Conservation (phyloP, 2,329 filamentous ascomycete species). For the Fusarium goolgardi region DNA sequence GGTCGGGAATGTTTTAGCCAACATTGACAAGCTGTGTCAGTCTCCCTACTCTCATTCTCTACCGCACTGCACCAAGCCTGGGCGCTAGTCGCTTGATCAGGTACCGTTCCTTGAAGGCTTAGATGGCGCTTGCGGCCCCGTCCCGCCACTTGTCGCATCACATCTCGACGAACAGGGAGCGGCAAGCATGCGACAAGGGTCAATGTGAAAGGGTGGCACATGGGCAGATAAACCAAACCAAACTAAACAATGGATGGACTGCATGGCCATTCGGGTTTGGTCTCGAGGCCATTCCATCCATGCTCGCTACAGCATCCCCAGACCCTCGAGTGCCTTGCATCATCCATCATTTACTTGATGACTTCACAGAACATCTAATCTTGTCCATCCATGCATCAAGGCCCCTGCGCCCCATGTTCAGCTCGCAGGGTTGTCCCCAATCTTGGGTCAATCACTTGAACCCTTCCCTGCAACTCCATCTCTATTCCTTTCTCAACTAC, state of each 20-base stretch:
- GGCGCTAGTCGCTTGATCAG: constrained; percentile 41
- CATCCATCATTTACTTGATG: constrained; percentile 22
- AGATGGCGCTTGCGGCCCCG: constrained; percentile 47
- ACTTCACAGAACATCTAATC: constrained; percentile 35
- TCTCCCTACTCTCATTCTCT: constrained; percentile 1
- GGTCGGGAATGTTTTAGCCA: constrained; percentile 16
- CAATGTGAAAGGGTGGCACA: constrained; percentile 30
- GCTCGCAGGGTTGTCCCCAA: constrained; percentile 48
- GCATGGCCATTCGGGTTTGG: constrained; percentile 6
- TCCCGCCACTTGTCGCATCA: constrained; percentile 43
- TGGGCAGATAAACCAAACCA: constrained; percentile 19
- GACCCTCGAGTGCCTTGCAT: constrained; percentile 44
- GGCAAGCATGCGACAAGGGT: constrained; percentile 40
- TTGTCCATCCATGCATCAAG: constrained; percentile 28
- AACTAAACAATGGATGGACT: constrained; percentile 21
- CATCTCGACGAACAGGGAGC: constrained; percentile 33
- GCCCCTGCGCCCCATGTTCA: constrained; percentile 50
- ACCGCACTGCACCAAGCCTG: constrained; percentile 22
- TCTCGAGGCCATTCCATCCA: constrained; percentile 11
- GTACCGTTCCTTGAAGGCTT: constrained; percentile 46
- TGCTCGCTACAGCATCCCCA: constrained; percentile 5
- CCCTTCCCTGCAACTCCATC: constrained; percentile 25
- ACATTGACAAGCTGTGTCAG: not conserved
- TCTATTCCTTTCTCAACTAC: constrained; percentile 26
- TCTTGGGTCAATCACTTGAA: constrained; percentile 37